phyloP scores from a whole-genome alignment of 768 basidiomycete genomes.

The Cantharellus anzutake region DNA sequence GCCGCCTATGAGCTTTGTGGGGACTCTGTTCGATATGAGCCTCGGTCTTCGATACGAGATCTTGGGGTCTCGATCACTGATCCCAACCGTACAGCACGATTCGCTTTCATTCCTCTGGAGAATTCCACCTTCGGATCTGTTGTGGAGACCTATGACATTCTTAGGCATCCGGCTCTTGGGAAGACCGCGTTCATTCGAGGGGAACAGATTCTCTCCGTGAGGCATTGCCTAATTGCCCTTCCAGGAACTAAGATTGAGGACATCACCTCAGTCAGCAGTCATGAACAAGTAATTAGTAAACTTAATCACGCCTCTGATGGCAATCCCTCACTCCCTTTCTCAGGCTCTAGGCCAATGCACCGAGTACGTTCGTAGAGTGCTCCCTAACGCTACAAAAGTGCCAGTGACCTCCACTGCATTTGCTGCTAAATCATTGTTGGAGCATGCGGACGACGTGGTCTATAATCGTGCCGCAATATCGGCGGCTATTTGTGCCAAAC shows the following conservation, averaged over 20 bases:
- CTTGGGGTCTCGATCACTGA: background rate
- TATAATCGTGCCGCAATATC: background rate
- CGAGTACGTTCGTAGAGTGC: background rate
- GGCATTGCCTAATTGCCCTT: background rate
- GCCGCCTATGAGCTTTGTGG: background rate
- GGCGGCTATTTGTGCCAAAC: background rate
- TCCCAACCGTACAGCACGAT: background rate
- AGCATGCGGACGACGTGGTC: background rate
- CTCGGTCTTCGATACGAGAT: background rate
- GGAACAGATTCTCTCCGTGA: background rate
- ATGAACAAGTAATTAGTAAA: background rate
- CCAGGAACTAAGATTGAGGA: background rate
- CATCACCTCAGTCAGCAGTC: background rate
- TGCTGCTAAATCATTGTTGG: background rate
- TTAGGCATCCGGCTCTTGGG: background rate
- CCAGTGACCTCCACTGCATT: background rate
- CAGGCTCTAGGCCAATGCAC: background rate
- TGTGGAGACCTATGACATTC: background rate
- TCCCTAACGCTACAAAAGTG: background rate
- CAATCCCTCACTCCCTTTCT: background rate
- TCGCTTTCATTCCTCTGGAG: background rate
- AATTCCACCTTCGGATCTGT: background rate
- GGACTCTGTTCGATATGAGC: background rate
- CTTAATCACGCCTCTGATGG: background rate
- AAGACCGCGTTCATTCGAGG: background rate